Percentiles rank a stretch among this genome's conserved stretches.
phyloP scores from a whole-genome alignment of 2,329 filamentous ascomycete species.

The Penicillium occitanis region DNA sequence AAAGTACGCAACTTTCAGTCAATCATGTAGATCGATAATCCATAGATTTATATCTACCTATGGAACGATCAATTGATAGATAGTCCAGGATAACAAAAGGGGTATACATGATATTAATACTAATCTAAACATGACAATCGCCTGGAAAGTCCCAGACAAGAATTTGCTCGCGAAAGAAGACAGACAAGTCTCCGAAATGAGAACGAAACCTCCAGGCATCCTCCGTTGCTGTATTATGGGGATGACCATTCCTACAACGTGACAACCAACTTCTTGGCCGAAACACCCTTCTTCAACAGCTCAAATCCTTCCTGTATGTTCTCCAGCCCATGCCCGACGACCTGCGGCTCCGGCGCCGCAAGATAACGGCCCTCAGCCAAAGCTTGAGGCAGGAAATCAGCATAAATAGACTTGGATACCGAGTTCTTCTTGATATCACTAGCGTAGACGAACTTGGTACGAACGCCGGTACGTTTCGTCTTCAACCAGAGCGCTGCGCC shows the following conservation, averaged over 20 bases:
- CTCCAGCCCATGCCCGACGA: constrained; percentile 47
- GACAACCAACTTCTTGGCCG: constrained; percentile 47
- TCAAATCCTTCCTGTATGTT: constrained; percentile 46
- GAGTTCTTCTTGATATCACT: constrained; percentile 15
- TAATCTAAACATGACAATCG: background rate
- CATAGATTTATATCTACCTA: background rate
- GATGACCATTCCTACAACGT: background rate
- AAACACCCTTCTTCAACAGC: constrained; percentile 41
- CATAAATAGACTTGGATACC: constrained; percentile 26
- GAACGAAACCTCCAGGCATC: background rate
- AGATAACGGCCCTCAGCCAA: constrained; percentile 39
- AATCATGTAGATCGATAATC: background rate
- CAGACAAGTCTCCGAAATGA: background rate
- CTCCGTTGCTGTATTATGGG: background rate
- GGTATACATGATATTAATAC: constrained; percentile 14
- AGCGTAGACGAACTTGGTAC: constrained; percentile 16
- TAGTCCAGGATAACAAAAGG: background rate
- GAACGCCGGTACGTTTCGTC: constrained; percentile 9
- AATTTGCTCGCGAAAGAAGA: background rate
- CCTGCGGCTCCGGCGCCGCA: constrained; percentile 41
- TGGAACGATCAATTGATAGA: background rate
- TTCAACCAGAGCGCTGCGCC: constrained; percentile 12
- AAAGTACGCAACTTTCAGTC: background rate
- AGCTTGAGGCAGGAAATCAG: constrained; percentile 42
- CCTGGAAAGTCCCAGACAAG: background rate